Conservation (phyloP, 352 stramenopile species). For the Globisporangium canariense region DNA sequence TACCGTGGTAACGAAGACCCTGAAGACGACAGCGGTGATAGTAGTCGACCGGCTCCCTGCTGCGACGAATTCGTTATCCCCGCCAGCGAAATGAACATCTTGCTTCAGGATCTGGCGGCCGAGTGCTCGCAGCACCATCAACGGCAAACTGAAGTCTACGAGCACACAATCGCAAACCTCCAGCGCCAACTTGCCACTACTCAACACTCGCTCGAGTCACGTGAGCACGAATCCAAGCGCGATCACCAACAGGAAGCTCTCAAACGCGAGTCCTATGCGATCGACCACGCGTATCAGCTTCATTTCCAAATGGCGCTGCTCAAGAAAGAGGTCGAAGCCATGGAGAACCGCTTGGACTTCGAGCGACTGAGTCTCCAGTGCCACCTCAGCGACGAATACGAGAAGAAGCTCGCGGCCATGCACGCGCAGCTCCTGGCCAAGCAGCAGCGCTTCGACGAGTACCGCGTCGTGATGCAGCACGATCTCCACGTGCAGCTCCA, state of each 20-base stretch:
- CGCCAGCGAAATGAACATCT: conserved; percentile 15
- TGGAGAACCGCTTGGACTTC: conserved; percentile 29
- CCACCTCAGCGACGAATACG: conserved; percentile 49
- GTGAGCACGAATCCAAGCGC: background rate
- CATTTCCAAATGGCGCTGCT: conserved; percentile 39
- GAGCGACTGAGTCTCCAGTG: conserved; percentile 41
- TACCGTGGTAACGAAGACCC: conserved; percentile 1
- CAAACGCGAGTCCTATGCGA: conserved; percentile 39
- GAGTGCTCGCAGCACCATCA: conserved; percentile 3
- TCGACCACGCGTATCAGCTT: conserved; percentile 40
- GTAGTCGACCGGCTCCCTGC: no score
- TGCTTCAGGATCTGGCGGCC: conserved; percentile 16
- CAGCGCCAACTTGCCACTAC: conserved; percentile 1
- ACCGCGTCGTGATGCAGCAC: conserved; percentile 52
- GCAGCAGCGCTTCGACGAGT: conserved; percentile 65
- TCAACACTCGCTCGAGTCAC: background rate
- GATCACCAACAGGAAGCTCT: conserved; percentile 27
- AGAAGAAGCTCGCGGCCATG: conserved; percentile 52
- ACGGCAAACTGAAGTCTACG: background rate
- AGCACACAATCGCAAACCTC: background rate
- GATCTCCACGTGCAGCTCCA: conserved; percentile 60
- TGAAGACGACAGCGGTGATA: background rate
- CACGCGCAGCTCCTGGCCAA: conserved; percentile 48
- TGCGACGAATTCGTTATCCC: conserved; percentile 20
- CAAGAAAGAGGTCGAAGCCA: conserved; percentile 23